Evolutionary conservation across 176 grass and related monocot genomes (phyloP).

Genomic region (Phoenix roebelenii): DNA sequence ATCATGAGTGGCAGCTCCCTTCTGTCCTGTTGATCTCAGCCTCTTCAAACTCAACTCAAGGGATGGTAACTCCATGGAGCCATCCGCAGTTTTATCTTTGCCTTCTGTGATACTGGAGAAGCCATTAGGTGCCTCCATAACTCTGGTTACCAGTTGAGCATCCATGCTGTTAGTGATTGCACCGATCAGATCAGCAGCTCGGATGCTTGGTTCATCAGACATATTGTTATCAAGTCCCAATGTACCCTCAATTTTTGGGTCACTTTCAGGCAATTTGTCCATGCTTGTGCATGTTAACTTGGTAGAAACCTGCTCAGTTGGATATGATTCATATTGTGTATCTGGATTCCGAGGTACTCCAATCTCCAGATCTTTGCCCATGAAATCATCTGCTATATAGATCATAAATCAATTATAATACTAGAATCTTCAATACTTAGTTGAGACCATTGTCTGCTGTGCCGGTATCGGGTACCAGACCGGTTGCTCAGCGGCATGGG

Average conservation of each 20-base stretch:
- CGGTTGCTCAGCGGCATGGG: too few relatives aligned
- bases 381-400: constrained; percentile 39
- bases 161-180: constrained; percentile 46
- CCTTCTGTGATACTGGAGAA: constrained; percentile 31
- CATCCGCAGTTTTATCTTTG: constrained; percentile 30
- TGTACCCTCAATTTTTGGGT: constrained; percentile 21
- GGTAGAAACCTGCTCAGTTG: not conserved
- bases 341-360: constrained; percentile 35
- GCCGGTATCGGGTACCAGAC: too few relatives aligned
- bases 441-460: too few relatives aligned
- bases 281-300: not conserved
- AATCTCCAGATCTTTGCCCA: constrained; percentile 67
- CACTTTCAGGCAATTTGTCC: constrained; percentile 7
- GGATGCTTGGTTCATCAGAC: constrained; percentile 30
- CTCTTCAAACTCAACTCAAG: constrained; percentile 74
- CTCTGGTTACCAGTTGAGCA: constrained; percentile 25
- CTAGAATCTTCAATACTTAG: not conserved
- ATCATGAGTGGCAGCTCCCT: constrained; percentile 21
- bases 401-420: not conserved
- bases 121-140: constrained; percentile 28
- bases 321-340: constrained; percentile 12
- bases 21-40: constrained; percentile 32
- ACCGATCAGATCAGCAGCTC: constrained; percentile 61
- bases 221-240: constrained; percentile 25
- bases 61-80: constrained; percentile 29